Percentiles rank a stretch among this genome's conserved stretches.
phyloP scores from a whole-genome alignment of 805 yeast genomes.

The Ogataea nitratoaversa region DNA sequence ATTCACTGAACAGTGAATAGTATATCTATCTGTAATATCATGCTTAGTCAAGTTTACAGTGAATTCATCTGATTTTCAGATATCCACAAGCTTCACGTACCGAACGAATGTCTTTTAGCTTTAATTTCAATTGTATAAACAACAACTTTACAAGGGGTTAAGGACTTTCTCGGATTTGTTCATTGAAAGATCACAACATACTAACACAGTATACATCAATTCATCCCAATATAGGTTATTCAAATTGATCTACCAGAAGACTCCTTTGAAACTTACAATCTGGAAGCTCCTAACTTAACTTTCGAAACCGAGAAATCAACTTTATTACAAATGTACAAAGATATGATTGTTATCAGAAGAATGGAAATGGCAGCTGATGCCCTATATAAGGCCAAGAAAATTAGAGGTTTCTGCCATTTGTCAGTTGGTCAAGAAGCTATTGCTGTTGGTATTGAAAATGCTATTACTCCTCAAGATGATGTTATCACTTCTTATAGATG shows the following conservation, averaged over 20 bases:
- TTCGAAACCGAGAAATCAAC: slow-evolving; percentile 78
- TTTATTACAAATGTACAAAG: slow-evolving; percentile 90
- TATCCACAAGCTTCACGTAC: too few relatives aligned
- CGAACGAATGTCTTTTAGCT: too few relatives aligned
- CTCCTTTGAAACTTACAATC: slow-evolving; percentile 81
- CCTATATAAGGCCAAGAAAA: slow-evolving; percentile 94
- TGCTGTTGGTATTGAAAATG: slow-evolving; percentile 97
- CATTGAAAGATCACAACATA: too few relatives aligned
- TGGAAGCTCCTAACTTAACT: slow-evolving; percentile 65
- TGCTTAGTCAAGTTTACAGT: too few relatives aligned
- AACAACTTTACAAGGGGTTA: too few relatives aligned
- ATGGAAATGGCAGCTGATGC: slow-evolving; percentile 99
- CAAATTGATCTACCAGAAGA: slow-evolving; percentile 65
- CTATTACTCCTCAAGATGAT: slow-evolving; percentile 79
- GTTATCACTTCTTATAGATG: slow-evolving; percentile 97
- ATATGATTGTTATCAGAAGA: slow-evolving; percentile 90
- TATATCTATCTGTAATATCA: too few relatives aligned
- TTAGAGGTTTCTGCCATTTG: slow-evolving; percentile 98
- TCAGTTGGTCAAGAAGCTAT: slow-evolving; percentile 98
- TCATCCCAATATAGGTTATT: slow-evolving; percentile 29
- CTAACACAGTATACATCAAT: background rate
- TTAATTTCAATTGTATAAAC: too few relatives aligned
- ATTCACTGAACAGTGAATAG: too few relatives aligned
- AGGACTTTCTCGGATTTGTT: too few relatives aligned
- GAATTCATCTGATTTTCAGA: too few relatives aligned